Conservation (phyloP, 176 grass and related monocot genomes). For the Musa schizocarpa region DNA sequence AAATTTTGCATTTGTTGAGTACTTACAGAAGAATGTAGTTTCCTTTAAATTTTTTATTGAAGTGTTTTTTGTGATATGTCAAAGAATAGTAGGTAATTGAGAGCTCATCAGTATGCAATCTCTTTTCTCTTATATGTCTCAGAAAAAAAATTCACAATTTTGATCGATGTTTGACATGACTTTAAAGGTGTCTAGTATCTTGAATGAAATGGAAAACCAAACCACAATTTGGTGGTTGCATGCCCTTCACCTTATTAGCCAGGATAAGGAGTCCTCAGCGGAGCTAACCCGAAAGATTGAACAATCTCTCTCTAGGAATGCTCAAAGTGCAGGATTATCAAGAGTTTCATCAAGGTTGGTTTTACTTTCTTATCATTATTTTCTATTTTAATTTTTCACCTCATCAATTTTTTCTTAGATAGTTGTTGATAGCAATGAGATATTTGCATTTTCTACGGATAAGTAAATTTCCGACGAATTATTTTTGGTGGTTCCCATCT, state of each 20-base stretch:
- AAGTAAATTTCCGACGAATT: too few species aligned
- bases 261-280: constrained; percentile 44
- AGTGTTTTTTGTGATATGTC: too few species aligned
- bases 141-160: background rate
- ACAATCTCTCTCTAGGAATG: constrained; percentile 54
- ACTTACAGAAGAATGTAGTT: background rate
- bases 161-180: background rate
- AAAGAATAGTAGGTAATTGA: background rate
- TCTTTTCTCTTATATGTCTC: constrained; percentile 8
- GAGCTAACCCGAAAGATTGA: constrained; percentile 83
- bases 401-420: background rate
- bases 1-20: background rate
- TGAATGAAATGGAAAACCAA: constrained; percentile 46
- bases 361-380: constrained; percentile 24
- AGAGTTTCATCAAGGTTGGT: constrained; percentile 60
- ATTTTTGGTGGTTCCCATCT: too few species aligned
- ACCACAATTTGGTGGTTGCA: constrained; percentile 65
- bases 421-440: background rate
- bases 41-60: background rate
- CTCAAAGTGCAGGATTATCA: constrained; percentile 47
- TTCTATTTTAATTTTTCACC: constrained; percentile 9
- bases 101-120: background rate
- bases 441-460: background rate
- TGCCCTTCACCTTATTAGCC: constrained; percentile 61
- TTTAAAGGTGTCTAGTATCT: constrained; percentile 54